Base-by-base conservation (phyloP, 441 rosid species). In the Gossypium schwendimanii region DNA sequence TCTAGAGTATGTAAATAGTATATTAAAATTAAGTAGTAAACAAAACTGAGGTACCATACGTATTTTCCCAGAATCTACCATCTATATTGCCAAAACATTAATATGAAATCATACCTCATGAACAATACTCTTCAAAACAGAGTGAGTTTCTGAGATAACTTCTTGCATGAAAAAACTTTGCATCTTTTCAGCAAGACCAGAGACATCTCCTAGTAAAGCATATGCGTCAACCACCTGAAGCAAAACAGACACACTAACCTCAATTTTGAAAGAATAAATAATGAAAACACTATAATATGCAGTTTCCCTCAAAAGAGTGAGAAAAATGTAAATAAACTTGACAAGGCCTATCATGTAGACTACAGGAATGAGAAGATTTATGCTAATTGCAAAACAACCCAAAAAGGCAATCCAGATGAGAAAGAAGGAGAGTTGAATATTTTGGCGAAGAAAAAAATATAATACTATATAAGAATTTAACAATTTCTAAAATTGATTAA, bases 101-200 rank as follows among this genome's bases (percentile, higher is more conserved):
- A 68, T 20, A 71, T 63, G 39, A 33, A 8, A 33, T 33, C 39
- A 33, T 44, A 95, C 99, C 98, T 93, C 99, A 61, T 84, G 82
- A 66, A 87, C 79, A 66, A 87, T 81, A 78, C 82, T 78, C 88
- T 89, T 93, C 83, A 95, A 79, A 23, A 89, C 89, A 60, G 84
- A 77, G 77, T 95, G 97, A 44, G 97, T 93, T 84, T 90, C 95
- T 58, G 53, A 59, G 28, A 36, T 26, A 57, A 11, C 70, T 73
- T 44, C 72, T 59, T 23, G 31, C 50, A 21, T 41, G 45, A 28
- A 33, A 12, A 91, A 91, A 85, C 98, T 94, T 65, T 94, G 96
- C 72, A 92, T 87, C 87, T 94, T 92, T 81, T 92, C 97, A 47
- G 94, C 96, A 75, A 95, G 98, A 80, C 99, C 99, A 76, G 98